Evolutionary conservation across 1,139 yeast species (phyloP).

Genomic region (Wickerhamomyces sp.): DNA sequence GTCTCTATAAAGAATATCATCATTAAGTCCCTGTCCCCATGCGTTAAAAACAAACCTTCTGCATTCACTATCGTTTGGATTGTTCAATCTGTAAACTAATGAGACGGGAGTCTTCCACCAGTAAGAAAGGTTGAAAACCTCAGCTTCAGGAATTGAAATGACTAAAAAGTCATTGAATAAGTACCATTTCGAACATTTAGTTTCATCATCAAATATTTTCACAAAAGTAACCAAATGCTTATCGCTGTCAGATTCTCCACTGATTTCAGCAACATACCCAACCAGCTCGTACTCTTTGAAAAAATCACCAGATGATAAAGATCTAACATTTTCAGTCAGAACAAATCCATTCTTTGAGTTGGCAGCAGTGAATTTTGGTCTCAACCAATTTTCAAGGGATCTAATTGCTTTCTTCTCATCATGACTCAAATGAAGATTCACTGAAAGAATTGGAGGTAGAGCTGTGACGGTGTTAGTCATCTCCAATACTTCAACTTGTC

Average conservation of each 20-base stretch:
- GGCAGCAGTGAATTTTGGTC: constrained; percentile 51
- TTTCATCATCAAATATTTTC: constrained; percentile 35
- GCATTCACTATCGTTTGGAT: constrained; percentile 28
- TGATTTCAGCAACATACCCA: constrained; percentile 68
- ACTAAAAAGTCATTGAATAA: constrained; percentile 91
- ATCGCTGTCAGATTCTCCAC: constrained; percentile 50
- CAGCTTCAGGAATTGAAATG: constrained; percentile 63
- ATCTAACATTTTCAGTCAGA: constrained; percentile 34
- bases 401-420: constrained; percentile 44
- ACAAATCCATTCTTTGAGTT: constrained; percentile 33
- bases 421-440: constrained; percentile 52
- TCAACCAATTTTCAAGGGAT: constrained; percentile 50
- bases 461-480: constrained; percentile 43
- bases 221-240: constrained; percentile 59
- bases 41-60: constrained; percentile 33
- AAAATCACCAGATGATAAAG: constrained; percentile 28
- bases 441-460: constrained; percentile 63
- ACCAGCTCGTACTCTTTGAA: constrained; percentile 49
- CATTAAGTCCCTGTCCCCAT: constrained; percentile 43
- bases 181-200: constrained; percentile 52
- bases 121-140: constrained; percentile 58
- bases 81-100: constrained; percentile 50
- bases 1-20: constrained; percentile 65
- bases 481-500: constrained; percentile 48
- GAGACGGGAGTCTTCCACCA: constrained; percentile 86